Evolutionary conservation across 495 filamentous ascomycete species (phyloP).

Genomic region (Penicillium egyptiacum): DNA sequence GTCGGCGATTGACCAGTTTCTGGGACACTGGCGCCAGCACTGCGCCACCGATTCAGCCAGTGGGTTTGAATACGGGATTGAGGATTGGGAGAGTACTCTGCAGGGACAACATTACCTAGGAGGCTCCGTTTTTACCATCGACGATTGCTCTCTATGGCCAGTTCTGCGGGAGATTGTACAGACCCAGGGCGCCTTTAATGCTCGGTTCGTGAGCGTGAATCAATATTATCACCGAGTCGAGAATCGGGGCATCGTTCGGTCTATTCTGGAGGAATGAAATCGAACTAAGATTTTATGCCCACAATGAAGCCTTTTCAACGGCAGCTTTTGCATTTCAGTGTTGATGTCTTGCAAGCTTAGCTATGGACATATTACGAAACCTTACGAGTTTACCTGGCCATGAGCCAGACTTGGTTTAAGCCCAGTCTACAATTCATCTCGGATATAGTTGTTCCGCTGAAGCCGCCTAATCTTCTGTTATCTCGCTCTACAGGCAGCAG

Average conservation of each 20-base stretch:
- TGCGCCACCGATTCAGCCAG: constrained; percentile 14
- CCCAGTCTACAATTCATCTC: background rate
- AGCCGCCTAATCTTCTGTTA: background rate
- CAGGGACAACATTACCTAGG: constrained; percentile 55
- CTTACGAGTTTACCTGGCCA: constrained; percentile 4
- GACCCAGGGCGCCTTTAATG: constrained; percentile 25
- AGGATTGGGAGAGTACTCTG: constrained; percentile 52
- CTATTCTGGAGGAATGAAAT: constrained; percentile 41
- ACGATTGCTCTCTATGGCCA: constrained; percentile 73
- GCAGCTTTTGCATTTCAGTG: background rate
- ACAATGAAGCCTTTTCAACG: background rate
- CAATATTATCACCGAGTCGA: constrained; percentile 54
- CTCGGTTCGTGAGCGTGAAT: constrained; percentile 45
- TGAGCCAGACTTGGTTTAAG: background rate
- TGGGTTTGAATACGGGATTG: constrained; percentile 25
- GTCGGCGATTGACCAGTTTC: constrained; percentile 34
- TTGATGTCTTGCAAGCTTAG: constrained; percentile 12
- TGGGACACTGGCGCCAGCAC: constrained; percentile 34
- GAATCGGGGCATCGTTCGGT: constrained; percentile 49
- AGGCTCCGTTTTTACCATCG: constrained; percentile 55
- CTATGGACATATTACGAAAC: constrained; percentile 19
- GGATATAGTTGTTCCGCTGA: background rate
- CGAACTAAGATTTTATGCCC: background rate
- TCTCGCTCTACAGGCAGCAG: background rate
- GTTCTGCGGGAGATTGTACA: constrained; percentile 60